Evolutionary conservation across 73 alveolate species (phyloP), one percentile per base, ranked within the genome.

Genomic region (Paramecium primaurelia): DNA sequence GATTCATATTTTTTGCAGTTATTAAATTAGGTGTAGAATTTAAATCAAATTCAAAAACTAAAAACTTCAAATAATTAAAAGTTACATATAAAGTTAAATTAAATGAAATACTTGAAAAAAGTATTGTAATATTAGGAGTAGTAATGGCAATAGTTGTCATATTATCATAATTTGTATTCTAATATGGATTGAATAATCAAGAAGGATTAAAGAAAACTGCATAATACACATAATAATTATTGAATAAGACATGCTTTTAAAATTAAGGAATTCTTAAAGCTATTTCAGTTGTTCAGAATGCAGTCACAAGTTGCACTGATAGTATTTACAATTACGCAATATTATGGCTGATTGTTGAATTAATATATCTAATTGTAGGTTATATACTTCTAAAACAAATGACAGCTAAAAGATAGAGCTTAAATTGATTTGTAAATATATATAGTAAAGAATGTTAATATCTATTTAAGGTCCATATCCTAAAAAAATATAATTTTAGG

Each of bases 261-360:
- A 75, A 42, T 37, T n/a, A 30, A 38, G 88, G 88, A 22, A 75
- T 75, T 11, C 40, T 75, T 9, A 75, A 42, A 75, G 88, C 88
- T 3, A 42, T 75, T 34, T 38, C 25, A 2, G 60, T 75, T 36
- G 60, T 75, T 6, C 20, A 75, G 9, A 75, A 36, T n/a, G 88
- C 60, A 0, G 60, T 75, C 40, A 75, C 58, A 25, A 42, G 28
- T 75, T 75, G 88, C 20, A 75, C 88, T 16, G 37, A 30, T 34
- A 42, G n/a, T 38, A 75, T 75, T 25, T 75, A 75, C 25, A 36
- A 38, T 38, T 42, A 36, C 6, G 88, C 60, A 34, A 75, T 75
- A 42, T n/a, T 75, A 36, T 75, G 88, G 88, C 2, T 38, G 58
- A 75, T 75, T 0, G 32, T 75, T 12, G 88, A 36, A 7, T 16